phyloP scores from a whole-genome alignment of 768 basidiomycete species.

The Rhizopogon vulgaris region DNA sequence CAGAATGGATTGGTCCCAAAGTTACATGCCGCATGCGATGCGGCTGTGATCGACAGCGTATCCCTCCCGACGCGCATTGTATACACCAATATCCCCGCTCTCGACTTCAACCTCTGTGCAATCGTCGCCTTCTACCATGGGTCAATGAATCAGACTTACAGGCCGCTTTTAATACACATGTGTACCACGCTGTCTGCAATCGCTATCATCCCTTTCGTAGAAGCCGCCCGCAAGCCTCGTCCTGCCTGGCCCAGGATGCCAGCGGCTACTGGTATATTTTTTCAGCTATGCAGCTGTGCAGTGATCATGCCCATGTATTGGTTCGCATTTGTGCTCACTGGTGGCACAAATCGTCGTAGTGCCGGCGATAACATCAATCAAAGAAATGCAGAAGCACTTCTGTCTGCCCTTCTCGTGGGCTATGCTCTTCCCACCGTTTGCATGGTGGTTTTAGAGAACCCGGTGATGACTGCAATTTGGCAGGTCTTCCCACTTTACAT shows the following conservation, averaged over 20 bases:
- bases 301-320: slow-evolving; percentile 40
- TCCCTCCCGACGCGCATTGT: slow-evolving; percentile 27
- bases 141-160: neutral
- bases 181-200: slow-evolving; percentile 6
- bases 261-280: slow-evolving; percentile 32
- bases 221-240: slow-evolving; percentile 32
- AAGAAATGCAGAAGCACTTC: slow-evolving; percentile 39
- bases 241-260: slow-evolving; percentile 33
- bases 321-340: slow-evolving; percentile 35
- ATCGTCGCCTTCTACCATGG: slow-evolving; percentile 41
- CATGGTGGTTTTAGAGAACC: slow-evolving; percentile 38
- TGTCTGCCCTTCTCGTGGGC: slow-evolving; percentile 40
- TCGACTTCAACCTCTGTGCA: slow-evolving; percentile 35
- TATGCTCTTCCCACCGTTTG: slow-evolving; percentile 35
- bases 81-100: slow-evolving; percentile 27
- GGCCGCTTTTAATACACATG: slow-evolving; percentile 1
- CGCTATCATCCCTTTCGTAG: slow-evolving; percentile 30
- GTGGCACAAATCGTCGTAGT: slow-evolving; percentile 16
- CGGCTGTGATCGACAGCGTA: neutral
- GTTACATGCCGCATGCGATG: slow-evolving; percentile 27
- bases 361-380: slow-evolving; percentile 22
- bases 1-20: neutral
- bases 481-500: slow-evolving; percentile 41
- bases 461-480: slow-evolving; percentile 43
- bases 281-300: slow-evolving; percentile 36